These are phyloP conservation scores for Nicotiana knightiana DNA, from an alignment of 257 asterid species.

Conservation along the genomic window DNA sequence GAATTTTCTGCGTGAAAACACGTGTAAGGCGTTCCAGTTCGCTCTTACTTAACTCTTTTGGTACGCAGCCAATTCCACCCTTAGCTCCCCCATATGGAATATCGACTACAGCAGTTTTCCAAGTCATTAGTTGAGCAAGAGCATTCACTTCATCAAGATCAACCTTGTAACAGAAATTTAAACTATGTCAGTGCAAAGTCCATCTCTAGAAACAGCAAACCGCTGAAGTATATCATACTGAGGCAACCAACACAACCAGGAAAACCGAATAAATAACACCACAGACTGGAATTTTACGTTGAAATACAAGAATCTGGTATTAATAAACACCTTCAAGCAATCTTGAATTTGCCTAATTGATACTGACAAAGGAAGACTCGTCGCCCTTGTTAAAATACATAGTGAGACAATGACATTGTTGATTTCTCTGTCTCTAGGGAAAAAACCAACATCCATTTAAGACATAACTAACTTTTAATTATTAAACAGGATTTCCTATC, in stretches of 20 bases:
- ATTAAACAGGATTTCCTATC: background rate
- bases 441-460: too few relatives aligned
- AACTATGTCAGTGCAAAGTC: conserved; percentile 20
- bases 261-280: too few relatives aligned
- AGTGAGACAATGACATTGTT: too few relatives aligned
- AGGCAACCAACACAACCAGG: background rate
- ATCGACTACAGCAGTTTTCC: conserved; percentile 99
- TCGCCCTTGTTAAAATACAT: too few relatives aligned
- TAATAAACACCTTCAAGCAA: too few relatives aligned
- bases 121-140: conserved; percentile 97
- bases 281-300: background rate
- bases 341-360: too few relatives aligned
- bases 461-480: background rate
- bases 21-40: conserved; percentile 97
- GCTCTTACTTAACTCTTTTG: conserved; percentile 64
- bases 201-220: background rate
- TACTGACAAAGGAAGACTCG: too few relatives aligned
- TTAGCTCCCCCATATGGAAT: conserved; percentile 98
- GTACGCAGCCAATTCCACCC: conserved; percentile 93
- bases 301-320: background rate
- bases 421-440: too few relatives aligned
- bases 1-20: conserved; percentile 93
- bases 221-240: background rate
- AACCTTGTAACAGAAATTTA: conserved; percentile 41
- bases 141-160: conserved; percentile 98